Conservation (phyloP, 1,284 basidiomycete genomes). For the Melampsora larici-populina region DNA sequence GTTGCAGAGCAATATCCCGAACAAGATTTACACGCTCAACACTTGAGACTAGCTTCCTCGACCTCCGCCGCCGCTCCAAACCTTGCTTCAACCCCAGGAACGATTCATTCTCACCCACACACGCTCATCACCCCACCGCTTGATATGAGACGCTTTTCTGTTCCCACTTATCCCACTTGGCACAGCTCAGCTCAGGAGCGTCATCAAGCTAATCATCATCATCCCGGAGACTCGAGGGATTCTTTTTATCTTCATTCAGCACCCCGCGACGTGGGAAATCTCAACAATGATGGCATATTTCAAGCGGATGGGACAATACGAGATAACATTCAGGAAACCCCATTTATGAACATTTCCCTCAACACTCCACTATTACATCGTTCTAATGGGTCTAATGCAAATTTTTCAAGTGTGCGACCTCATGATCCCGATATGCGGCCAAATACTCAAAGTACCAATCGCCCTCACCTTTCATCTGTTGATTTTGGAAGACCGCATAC, state of each 20-base stretch:
- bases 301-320: slow-evolving; percentile 1
- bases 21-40: background rate
- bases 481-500: slow-evolving; percentile 38
- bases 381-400: background rate
- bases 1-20: background rate
- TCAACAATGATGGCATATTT: background rate
- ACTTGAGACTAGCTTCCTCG: background rate
- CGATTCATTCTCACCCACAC: background rate
- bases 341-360: background rate
- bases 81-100: background rate
- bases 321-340: background rate
- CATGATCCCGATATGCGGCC: background rate
- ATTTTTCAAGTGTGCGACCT: background rate
- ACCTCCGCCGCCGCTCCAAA: background rate
- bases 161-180: slow-evolving; percentile 39
- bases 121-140: slow-evolving; percentile 13
- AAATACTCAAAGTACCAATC: background rate
- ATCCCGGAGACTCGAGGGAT: background rate
- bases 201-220: background rate
- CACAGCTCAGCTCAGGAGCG: slow-evolving; percentile 15
- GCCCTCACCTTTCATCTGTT: background rate
- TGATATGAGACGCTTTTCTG: slow-evolving; percentile 33
- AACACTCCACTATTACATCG: background rate
- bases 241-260: background rate
- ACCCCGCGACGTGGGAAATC: background rate